Conservation (phyloP, 208 protist genomes). For the Trypanosoma scelopori region DNA sequence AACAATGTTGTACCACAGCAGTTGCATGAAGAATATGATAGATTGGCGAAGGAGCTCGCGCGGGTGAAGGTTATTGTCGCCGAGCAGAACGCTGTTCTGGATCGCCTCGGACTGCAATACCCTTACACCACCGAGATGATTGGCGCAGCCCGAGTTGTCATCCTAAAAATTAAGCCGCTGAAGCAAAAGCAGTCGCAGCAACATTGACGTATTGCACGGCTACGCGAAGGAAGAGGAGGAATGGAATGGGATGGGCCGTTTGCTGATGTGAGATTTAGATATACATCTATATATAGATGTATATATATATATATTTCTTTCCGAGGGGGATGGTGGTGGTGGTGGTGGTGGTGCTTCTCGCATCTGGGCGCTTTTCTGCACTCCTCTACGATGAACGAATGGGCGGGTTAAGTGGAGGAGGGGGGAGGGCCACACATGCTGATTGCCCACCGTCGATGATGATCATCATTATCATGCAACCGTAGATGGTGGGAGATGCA, state of each 20-base stretch:
- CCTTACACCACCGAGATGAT: slow-evolving; percentile 42
- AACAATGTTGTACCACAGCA: neutral
- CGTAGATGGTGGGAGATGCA: too few relatives aligned
- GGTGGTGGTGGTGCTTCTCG: too few relatives aligned
- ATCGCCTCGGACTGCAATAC: slow-evolving; percentile 52
- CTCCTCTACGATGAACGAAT: too few relatives aligned
- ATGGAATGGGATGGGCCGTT: too few relatives aligned
- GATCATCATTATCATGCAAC: too few relatives aligned
- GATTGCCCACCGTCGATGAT: too few relatives aligned
- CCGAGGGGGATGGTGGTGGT: too few relatives aligned
- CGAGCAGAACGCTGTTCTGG: slow-evolving; percentile 62
- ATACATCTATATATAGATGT: too few relatives aligned
- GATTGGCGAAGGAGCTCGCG: slow-evolving; percentile 43
- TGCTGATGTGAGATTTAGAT: neutral
- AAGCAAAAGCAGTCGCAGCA: neutral
- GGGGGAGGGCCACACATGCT: too few relatives aligned
- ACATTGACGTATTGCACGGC: neutral
- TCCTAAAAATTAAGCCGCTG: slow-evolving; percentile 10
- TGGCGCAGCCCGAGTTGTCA: slow-evolving; percentile 21
- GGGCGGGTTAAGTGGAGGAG: too few relatives aligned
- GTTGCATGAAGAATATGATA: slow-evolving; percentile 21
- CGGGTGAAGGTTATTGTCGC: slow-evolving; percentile 45
- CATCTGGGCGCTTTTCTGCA: too few relatives aligned
- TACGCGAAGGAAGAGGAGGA: neutral
- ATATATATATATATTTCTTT: too few relatives aligned